phyloP scores from a whole-genome alignment of 2,329 filamentous ascomycete genomes.

The Penicillium sp. region DNA sequence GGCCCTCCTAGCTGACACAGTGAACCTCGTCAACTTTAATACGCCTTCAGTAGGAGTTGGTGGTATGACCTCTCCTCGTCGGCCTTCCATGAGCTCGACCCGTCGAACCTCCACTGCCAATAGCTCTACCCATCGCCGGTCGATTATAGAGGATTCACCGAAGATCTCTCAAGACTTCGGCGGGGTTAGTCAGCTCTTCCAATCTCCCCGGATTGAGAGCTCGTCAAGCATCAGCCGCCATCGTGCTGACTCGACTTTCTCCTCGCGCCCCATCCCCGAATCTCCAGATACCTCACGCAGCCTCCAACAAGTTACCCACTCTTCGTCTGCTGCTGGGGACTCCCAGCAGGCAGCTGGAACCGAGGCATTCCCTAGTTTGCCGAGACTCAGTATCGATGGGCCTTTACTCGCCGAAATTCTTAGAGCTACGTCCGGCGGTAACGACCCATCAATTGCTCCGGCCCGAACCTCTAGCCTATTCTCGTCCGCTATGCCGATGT shows the following conservation, averaged over 20 bases:
- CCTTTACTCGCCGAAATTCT: conserved; percentile 46
- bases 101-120: conserved; percentile 53
- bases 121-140: conserved; percentile 59
- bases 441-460: conserved; percentile 35
- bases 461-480: conserved; percentile 74
- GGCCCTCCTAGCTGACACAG: conserved; percentile 58
- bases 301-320: conserved; percentile 49
- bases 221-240: conserved; percentile 44
- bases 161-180: conserved; percentile 65
- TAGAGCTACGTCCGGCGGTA: conserved; percentile 28
- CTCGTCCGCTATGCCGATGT: conserved; percentile 81
- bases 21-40: conserved; percentile 61
- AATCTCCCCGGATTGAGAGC: conserved; percentile 54
- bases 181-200: conserved; percentile 64
- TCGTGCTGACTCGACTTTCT: conserved; percentile 58
- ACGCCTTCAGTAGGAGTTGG: conserved; percentile 47
- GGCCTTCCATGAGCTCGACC: conserved; percentile 47
- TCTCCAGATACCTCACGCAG: conserved; percentile 56
- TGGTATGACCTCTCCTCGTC: conserved; percentile 43
- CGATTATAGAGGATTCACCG: conserved; percentile 65
- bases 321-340: conserved; percentile 8
- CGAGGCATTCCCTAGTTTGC: conserved; percentile 41
- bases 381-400: conserved; percentile 47
- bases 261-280: conserved; percentile 52
- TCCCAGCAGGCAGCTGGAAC: conserved; percentile 5